Percentiles rank a stretch among this genome's conserved stretches.
These are phyloP conservation scores for Tetracladium setigerum DNA, from an alignment of 495 filamentous ascomycete species.

Conservation along the genomic window DNA sequence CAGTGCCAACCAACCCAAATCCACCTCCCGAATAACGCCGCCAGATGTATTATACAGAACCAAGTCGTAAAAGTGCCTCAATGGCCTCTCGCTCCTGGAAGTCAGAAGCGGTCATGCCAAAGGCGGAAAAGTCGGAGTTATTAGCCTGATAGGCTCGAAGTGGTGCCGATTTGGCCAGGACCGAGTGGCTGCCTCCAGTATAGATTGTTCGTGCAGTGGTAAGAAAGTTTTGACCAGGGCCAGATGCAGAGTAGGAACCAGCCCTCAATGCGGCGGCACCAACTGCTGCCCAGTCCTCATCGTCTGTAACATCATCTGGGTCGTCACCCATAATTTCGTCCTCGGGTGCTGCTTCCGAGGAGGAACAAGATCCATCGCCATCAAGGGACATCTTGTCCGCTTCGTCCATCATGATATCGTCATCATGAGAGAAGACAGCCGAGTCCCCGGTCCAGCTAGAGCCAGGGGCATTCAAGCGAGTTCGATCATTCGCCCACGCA, in stretches of 20 bases:
- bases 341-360: conserved; percentile 63
- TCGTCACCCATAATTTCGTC: conserved; percentile 56
- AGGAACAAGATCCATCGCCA: conserved; percentile 61
- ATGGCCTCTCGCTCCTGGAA: conserved; percentile 76
- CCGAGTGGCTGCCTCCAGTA: conserved; percentile 30
- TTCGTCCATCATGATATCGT: conserved; percentile 66
- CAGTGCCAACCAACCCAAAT: conserved; percentile 19
- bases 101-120: conserved; percentile 42
- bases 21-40: conserved; percentile 12
- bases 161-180: conserved; percentile 30
- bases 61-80: conserved; percentile 75
- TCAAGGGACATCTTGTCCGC: conserved; percentile 96
- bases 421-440: conserved; percentile 65
- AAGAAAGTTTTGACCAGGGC: conserved; percentile 27
- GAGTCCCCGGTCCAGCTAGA: conserved; percentile 63
- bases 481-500: conserved; percentile 37
- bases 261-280: conserved; percentile 79
- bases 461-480: conserved; percentile 40
- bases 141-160: conserved; percentile 35
- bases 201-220: conserved; percentile 29
- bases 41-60: conserved; percentile 66
- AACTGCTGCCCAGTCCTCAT: conserved; percentile 93
- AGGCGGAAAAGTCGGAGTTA: conserved; percentile 40
- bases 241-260: conserved; percentile 45
- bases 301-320: conserved; percentile 84